These are phyloP conservation scores for Suillus spraguei DNA, from an alignment of 768 basidiomycete species.

Conservation along the genomic window DNA sequence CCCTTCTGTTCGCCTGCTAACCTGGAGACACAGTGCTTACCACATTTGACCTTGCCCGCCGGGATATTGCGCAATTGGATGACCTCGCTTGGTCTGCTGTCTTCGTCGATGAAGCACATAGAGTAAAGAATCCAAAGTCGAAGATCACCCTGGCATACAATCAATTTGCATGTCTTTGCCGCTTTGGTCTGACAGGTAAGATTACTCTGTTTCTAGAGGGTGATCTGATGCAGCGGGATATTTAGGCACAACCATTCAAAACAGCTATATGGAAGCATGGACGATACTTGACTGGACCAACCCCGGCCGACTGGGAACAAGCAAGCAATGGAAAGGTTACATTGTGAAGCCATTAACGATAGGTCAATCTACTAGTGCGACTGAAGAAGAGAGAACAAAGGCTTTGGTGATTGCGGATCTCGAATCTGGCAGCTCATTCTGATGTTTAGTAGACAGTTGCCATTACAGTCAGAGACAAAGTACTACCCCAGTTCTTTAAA, in stretches of 20 bases:
- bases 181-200: conserved; percentile 84
- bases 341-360: conserved; percentile 66
- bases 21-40: conserved; percentile 62
- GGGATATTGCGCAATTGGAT: conserved; percentile 69
- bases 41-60: conserved; percentile 74
- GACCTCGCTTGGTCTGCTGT: conserved; percentile 71
- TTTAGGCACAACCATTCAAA: conserved; percentile 67
- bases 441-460: conserved; percentile 52
- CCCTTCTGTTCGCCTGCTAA: neutral
- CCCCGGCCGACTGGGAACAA: conserved; percentile 73
- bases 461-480: conserved; percentile 55
- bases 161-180: conserved; percentile 61
- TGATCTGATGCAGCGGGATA: conserved; percentile 14
- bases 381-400: conserved; percentile 59
- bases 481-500: conserved; percentile 84
- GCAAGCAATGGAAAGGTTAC: conserved; percentile 74
- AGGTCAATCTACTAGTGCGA: conserved; percentile 70
- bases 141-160: conserved; percentile 71
- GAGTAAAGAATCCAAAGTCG: conserved; percentile 77
- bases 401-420: conserved; percentile 43
- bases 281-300: conserved; percentile 93
- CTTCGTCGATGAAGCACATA: conserved; percentile 89
- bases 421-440: conserved; percentile 7
- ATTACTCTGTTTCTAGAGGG: too few relatives aligned
- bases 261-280: conserved; percentile 89